Evolutionary conservation across 225 moss, liverwort and hornwort genomes (phyloP).

Genomic region (Polytrichum formosum): DNA sequence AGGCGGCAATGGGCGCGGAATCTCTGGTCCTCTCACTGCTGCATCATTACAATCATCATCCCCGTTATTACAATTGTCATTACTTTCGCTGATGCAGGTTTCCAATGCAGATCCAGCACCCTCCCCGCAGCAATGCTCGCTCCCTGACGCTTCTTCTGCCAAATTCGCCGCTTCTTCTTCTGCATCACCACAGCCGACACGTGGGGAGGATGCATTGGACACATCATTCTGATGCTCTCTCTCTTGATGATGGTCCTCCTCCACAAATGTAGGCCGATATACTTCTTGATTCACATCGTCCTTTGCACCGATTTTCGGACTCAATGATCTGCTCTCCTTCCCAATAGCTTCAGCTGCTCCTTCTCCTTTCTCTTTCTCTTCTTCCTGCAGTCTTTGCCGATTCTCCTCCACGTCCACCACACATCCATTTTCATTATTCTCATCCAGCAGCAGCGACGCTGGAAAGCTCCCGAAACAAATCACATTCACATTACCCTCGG

Average conservation of each 20-base stretch:
- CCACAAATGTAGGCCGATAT: neutral
- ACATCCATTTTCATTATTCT: slow-evolving; percentile 1
- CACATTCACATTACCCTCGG: slow-evolving; percentile 11
- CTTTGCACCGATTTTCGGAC: neutral
- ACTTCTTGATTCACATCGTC: neutral
- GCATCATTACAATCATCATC: neutral
- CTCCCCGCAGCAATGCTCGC: slow-evolving; percentile 11
- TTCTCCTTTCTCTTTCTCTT: neutral
- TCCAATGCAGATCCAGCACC: slow-evolving; percentile 11
- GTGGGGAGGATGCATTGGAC: neutral
- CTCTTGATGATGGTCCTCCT: slow-evolving; percentile 4
- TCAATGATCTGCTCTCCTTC: slow-evolving; percentile 6
- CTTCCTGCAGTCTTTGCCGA: neutral
- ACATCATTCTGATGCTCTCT: slow-evolving; percentile 5
- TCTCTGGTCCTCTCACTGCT: slow-evolving; percentile 7
- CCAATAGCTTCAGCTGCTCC: neutral
- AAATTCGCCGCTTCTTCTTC: neutral
- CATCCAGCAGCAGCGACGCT: slow-evolving; percentile 17
- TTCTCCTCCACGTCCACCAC: slow-evolving; percentile 1
- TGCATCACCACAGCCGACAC: neutral
- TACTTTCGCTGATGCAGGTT: neutral
- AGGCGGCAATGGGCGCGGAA: slow-evolving; percentile 30
- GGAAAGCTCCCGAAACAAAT: slow-evolving; percentile 37
- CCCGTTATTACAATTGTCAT: too few species aligned
- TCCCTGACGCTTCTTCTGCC: slow-evolving; percentile 1